Percentiles rank a stretch among this genome's conserved stretches.
Conservation (phyloP, 1,284 basidiomycete species). For the Ceraceosorus guamensis region DNA sequence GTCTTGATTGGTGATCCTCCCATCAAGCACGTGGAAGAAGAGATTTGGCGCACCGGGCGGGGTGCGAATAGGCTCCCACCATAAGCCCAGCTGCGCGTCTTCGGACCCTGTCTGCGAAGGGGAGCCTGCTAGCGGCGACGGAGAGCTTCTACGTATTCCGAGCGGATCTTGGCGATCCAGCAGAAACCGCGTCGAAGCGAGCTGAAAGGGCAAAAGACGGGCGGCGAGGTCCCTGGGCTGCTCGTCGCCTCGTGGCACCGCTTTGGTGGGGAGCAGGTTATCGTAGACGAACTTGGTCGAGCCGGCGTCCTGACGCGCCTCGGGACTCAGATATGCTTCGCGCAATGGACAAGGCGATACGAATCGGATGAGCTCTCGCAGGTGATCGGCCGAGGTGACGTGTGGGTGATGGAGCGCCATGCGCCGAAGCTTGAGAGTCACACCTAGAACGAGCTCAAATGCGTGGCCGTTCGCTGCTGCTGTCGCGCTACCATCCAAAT, state of each 20-base stretch:
- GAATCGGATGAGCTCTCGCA: slow-evolving; percentile 15
- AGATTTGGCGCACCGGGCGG: no score
- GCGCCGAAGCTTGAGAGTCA: slow-evolving; percentile 7
- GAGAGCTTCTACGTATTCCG: slow-evolving; percentile 9
- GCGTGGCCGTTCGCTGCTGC: neutral
- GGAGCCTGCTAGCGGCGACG: slow-evolving; percentile 5
- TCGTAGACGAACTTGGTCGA: slow-evolving; percentile 28
- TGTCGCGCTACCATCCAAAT: neutral
- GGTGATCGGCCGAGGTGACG: slow-evolving; percentile 14
- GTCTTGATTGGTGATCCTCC: slow-evolving; percentile 20
- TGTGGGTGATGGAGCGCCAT: slow-evolving; percentile 7
- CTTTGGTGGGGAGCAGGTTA: slow-evolving; percentile 17
- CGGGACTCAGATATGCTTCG: neutral
- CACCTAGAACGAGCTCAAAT: slow-evolving; percentile 1
- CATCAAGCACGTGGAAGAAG: slow-evolving; percentile 30
- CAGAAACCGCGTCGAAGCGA: slow-evolving; percentile 30
- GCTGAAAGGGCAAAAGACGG: slow-evolving; percentile 38
- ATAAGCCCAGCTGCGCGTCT: slow-evolving; percentile 22
- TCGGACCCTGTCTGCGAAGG: slow-evolving; percentile 12
- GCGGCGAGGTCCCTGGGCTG: slow-evolving; percentile 29
- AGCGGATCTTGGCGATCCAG: slow-evolving; percentile 39
- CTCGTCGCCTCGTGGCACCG: slow-evolving; percentile 9
- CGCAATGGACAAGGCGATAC: neutral
- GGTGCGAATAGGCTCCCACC: slow-evolving; percentile 36
- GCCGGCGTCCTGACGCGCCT: neutral